Conservation (phyloP, 345 rosid species). For the Murraya koenigii region DNA sequence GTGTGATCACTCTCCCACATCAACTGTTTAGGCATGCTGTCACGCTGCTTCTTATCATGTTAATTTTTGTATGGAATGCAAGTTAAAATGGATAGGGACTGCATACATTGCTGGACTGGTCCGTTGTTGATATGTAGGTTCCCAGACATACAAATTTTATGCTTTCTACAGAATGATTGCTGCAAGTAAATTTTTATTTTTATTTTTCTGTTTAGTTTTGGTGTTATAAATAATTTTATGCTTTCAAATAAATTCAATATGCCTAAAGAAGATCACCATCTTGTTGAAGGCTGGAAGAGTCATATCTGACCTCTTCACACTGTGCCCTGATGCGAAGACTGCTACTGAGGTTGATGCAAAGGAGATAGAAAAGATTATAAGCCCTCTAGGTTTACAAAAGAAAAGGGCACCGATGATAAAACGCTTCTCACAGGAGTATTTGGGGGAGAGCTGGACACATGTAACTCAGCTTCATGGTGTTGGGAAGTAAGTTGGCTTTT, state of each 20-base stretch:
- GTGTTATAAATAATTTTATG: background rate
- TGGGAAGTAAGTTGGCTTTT: constrained; percentile 53
- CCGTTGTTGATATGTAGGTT: background rate
- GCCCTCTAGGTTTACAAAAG: constrained; percentile 52
- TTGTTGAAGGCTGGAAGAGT: constrained; percentile 44
- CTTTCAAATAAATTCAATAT: background rate
- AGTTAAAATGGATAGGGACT: background rate
- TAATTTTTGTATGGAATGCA: background rate
- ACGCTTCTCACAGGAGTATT: constrained; percentile 61
- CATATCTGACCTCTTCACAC: constrained; percentile 43
- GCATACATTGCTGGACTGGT: background rate
- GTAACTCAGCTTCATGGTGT: constrained; percentile 76
- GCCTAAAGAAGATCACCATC: background rate
- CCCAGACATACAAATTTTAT: background rate
- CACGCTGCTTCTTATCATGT: background rate
- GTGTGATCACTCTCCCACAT: background rate
- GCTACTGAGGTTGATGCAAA: constrained; percentile 41
- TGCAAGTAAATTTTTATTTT: background rate
- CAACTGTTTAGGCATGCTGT: background rate
- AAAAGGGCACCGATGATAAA: constrained; percentile 60
- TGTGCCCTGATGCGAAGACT: constrained; percentile 66
- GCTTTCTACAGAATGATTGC: background rate
- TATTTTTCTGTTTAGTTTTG: background rate
- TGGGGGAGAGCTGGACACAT: constrained; percentile 67
- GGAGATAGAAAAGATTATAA: constrained; percentile 48